Percentiles rank a stretch among this genome's conserved stretches.
phyloP scores from a whole-genome alignment of 108 stramenopile genomes.

The Schizochytrium sp. region DNA sequence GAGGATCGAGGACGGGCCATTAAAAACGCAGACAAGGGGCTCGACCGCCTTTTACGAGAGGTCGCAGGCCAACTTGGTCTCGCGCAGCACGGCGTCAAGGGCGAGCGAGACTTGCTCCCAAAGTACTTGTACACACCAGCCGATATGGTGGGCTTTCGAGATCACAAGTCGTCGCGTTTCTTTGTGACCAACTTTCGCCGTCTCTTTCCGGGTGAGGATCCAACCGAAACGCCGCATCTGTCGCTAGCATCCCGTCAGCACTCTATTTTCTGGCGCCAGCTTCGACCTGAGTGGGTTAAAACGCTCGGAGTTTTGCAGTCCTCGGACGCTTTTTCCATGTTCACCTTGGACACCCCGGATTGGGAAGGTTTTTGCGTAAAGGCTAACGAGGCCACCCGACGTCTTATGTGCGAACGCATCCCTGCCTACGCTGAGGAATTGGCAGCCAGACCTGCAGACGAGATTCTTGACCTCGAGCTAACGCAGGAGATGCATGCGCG shows the following conservation, averaged over 20 bases:
- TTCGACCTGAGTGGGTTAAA: conserved; percentile 52
- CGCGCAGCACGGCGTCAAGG: conserved; percentile 28
- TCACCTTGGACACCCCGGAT: conserved; percentile 34
- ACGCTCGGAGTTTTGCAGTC: conserved; percentile 24
- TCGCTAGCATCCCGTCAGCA: conserved; percentile 31
- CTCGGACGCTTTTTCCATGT: conserved; percentile 35
- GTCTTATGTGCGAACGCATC: conserved; percentile 32
- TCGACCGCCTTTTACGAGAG: neutral
- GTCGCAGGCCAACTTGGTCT: conserved; percentile 24
- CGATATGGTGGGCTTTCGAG: conserved; percentile 29
- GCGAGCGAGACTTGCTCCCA: conserved; percentile 29
- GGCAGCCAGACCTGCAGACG: neutral
- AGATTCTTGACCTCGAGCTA: conserved; percentile 26
- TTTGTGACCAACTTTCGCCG: conserved; percentile 45
- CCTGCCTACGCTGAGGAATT: conserved; percentile 42
- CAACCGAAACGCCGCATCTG: conserved; percentile 42
- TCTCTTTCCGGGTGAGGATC: conserved; percentile 40
- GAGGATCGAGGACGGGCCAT: conserved; percentile 30
- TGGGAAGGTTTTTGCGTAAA: conserved; percentile 28
- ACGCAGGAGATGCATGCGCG: conserved; percentile 42
- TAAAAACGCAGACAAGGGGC: neutral
- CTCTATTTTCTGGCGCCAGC: conserved; percentile 45
- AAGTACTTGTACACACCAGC: conserved; percentile 7
- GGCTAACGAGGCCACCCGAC: conserved; percentile 26
- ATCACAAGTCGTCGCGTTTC: conserved; percentile 16